Base-by-base conservation (phyloP, 441 rosid species). In the Adansonia madagascariensis region DNA sequence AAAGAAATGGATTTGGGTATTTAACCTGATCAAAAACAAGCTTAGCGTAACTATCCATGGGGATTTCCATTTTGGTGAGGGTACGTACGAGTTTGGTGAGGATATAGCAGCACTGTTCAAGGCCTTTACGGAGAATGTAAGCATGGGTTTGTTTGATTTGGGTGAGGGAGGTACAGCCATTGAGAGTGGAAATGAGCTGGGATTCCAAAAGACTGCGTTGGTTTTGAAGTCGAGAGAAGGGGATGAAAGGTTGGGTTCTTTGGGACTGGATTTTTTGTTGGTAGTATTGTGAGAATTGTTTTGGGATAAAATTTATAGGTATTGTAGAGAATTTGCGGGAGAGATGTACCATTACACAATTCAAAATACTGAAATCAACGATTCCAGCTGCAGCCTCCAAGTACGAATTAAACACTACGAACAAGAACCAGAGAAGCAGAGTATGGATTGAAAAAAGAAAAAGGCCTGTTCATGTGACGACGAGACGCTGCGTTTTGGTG, bases 31-130 rank as follows among this genome's bases (percentile, higher is more conserved):
- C 81, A 62, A 95, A 86, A 59, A 88, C 80, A 68, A 85, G 86
- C 73, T 79, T 90, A 31, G 92, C 84, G 71, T 92, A 93, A 3
- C 83, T 69, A 27, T 83, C 89, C 82, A 89, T 78, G 10, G 94
- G 89, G 27, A 85, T 77, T 8, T 77, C 82, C 81, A 90, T 81
- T 27, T 82, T 85, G 8, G 85, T 82, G 77, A 94, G 89, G 3
- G 74, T 78, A 17, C 99, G 97, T 66, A 93, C 71, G 50, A 95
- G 88, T 81, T 93, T 90, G 69, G 98, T 75, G 87, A 91, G 59
- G 18, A 92, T 82, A 76, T 80, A 95, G 80, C 91, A 87, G 78
- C 84, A 85, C 8, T 91, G 91, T 24, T 88, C 85, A 46, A 91
- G 85, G 59, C 86, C 88, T 10, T 68, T 57, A 2, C 70, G 80